These are phyloP conservation scores for Ogataea paraovalis DNA, from an alignment of 805 yeast genomes.

Conservation along the genomic window DNA sequence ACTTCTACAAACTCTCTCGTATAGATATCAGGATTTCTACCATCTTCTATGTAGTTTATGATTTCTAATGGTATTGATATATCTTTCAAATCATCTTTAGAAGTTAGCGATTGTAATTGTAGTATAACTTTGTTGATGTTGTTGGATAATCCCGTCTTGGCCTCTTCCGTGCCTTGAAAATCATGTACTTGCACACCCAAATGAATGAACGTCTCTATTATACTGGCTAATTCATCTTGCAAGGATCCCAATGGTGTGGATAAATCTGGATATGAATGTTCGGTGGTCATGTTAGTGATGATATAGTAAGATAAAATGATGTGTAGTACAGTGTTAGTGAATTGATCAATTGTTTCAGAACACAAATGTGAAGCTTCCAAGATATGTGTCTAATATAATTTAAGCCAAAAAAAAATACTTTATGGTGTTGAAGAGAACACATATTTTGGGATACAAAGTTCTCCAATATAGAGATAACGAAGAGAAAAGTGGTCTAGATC, in stretches of 20 bases:
- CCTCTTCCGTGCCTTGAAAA: slow-evolving; percentile 82
- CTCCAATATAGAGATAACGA: too few species aligned
- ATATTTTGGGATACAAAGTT: too few species aligned
- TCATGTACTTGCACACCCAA: slow-evolving; percentile 91
- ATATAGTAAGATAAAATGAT: neutral
- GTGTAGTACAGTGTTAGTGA: neutral
- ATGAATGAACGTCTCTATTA: slow-evolving; percentile 80
- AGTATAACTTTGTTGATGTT: slow-evolving; percentile 38
- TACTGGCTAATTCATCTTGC: slow-evolving; percentile 41
- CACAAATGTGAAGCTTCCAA: too few species aligned
- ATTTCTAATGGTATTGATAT: slow-evolving; percentile 75
- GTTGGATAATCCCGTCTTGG: slow-evolving; percentile 55
- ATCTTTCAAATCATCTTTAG: slow-evolving; percentile 32
- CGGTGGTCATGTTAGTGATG: slow-evolving; percentile 27
- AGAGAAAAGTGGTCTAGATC: too few species aligned
- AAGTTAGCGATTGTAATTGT: slow-evolving; percentile 33
- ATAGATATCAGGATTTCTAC: slow-evolving; percentile 94
- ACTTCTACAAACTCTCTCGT: slow-evolving; percentile 96
- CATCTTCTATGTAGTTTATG: slow-evolving; percentile 89
- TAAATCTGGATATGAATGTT: slow-evolving; percentile 19
- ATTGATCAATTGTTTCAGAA: too few species aligned
- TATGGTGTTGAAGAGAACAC: too few species aligned
- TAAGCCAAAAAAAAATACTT: too few species aligned
- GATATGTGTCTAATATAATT: too few species aligned
- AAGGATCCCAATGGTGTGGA: slow-evolving; percentile 24